A percentile compares a stretch with the other conserved stretches of the same genome.
phyloP scores from a whole-genome alignment of 2,329 filamentous ascomycete species.

The Botrytis fabae region DNA sequence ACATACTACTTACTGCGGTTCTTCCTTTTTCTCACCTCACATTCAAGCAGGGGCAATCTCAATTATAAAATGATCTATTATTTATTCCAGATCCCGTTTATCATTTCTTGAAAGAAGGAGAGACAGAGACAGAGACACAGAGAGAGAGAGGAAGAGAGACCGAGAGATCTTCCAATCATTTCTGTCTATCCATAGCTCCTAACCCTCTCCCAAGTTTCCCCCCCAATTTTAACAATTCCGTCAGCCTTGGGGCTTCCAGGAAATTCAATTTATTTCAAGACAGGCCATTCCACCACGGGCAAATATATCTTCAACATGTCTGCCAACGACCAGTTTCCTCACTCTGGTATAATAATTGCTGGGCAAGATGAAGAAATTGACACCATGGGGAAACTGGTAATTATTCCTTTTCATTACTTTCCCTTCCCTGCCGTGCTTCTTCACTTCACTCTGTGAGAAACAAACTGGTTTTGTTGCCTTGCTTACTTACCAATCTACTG shows the following conservation, averaged over 20 bases:
- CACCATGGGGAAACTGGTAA: slow-evolving; percentile 60
- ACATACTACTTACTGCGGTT: neutral
- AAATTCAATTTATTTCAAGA: neutral
- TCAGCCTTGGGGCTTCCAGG: slow-evolving; percentile 5
- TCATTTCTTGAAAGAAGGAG: slow-evolving; percentile 8
- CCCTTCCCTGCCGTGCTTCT: slow-evolving; percentile 20
- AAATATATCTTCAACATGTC: slow-evolving; percentile 32
- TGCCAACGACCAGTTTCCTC: slow-evolving; percentile 34
- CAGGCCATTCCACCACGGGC: neutral
- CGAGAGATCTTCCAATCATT: slow-evolving; percentile 2
- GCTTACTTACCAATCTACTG: slow-evolving; percentile 25
- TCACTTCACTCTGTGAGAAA: neutral
- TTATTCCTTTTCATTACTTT: slow-evolving; percentile 33
- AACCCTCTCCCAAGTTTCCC: neutral
- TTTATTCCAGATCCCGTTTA: neutral
- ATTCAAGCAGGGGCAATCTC: neutral
- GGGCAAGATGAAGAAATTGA: slow-evolving; percentile 46
- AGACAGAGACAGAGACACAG: neutral
- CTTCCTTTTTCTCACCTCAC: neutral
- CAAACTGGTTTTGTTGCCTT: slow-evolving; percentile 22
- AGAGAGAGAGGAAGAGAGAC: neutral
- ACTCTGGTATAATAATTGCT: slow-evolving; percentile 52
- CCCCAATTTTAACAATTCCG: neutral
- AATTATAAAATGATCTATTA: slow-evolving; percentile 6
- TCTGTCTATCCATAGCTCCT: neutral